Evolutionary conservation across 768 basidiomycete species (phyloP).

Genomic region (Leccinum olivaceopallidum): DNA sequence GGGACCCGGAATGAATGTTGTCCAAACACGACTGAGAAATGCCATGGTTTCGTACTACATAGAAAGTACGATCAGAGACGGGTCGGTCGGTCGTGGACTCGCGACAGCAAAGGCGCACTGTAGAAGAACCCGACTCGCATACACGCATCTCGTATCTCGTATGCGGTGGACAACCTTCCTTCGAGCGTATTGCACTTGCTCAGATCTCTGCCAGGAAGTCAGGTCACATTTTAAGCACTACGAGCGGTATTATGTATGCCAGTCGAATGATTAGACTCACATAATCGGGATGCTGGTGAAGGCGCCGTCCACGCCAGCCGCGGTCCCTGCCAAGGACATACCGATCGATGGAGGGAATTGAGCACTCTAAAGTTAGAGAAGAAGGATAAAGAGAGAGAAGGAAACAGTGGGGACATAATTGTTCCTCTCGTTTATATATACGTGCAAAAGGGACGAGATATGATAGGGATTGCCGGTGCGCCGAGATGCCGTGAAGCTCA

Average conservation of each 20-base stretch:
- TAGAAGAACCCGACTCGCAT: slow-evolving; percentile 87
- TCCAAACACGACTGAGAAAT: slow-evolving; percentile 56
- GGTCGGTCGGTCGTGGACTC: not conserved
- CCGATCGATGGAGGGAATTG: not conserved
- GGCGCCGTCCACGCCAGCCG: slow-evolving; percentile 17
- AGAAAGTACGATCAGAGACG: not conserved
- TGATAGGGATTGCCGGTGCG: too few species aligned
- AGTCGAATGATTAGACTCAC: slow-evolving; percentile 16
- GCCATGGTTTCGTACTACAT: slow-evolving; percentile 71
- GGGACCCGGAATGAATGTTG: slow-evolving; percentile 44
- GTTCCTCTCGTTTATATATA: too few species aligned
- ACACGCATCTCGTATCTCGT: slow-evolving; percentile 69
- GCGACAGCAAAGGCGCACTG: slow-evolving; percentile 38
- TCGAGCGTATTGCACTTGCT: slow-evolving; percentile 19
- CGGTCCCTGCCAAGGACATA: slow-evolving; percentile 26
- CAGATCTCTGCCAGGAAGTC: slow-evolving; percentile 18
- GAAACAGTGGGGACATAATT: too few species aligned
- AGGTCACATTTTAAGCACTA: not conserved
- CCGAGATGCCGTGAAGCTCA: too few species aligned
- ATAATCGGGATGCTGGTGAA: slow-evolving; percentile 29
- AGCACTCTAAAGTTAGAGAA: not conserved
- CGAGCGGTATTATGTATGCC: not conserved
- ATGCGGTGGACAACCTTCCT: slow-evolving; percentile 48
- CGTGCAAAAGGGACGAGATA: too few species aligned
- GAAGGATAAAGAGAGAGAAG: too few species aligned